Percentiles rank a stretch among this genome's conserved stretches.
Conservation (phyloP, 306 rosid genomes). For the Oxytropis ochrocephala region DNA sequence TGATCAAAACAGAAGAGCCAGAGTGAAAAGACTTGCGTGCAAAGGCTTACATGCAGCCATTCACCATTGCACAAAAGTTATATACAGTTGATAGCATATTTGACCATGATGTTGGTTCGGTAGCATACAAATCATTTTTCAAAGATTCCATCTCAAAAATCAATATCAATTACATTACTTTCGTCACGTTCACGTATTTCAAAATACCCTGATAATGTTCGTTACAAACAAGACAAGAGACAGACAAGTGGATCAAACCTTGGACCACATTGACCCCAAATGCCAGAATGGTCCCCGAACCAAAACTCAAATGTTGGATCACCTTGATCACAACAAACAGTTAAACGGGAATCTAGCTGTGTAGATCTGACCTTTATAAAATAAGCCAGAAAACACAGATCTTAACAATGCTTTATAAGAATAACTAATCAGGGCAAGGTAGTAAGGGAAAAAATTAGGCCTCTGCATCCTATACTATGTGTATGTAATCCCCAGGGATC, state of each 20-base stretch:
- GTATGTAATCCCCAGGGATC: conserved; percentile 9
- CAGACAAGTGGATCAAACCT: conserved; percentile 15
- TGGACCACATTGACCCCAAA: conserved; percentile 21
- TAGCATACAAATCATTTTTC: not conserved
- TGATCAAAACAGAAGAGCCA: no score
- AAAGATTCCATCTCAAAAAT: not conserved
- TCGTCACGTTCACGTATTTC: not conserved
- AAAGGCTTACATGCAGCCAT: not conserved
- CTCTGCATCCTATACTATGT: conserved; percentile 15
- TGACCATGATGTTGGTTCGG: no score
- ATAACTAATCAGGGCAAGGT: conserved; percentile 20
- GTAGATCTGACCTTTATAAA: conserved; percentile 28
- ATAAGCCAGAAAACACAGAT: conserved; percentile 19
- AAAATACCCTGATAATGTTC: not conserved
- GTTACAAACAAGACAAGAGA: conserved; percentile 13
- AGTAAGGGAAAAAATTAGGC: not conserved
- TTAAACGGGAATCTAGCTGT: conserved; percentile 7
- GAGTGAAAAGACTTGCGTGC: not conserved
- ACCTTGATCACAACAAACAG: conserved; percentile 6
- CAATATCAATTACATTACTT: not conserved
- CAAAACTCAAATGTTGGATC: conserved; percentile 21
- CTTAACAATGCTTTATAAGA: not conserved
- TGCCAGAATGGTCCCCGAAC: conserved; percentile 20
- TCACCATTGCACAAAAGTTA: not conserved
- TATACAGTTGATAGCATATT: no score